These are phyloP conservation scores for Hypoxylon lienhwacheense DNA, from an alignment of 495 filamentous ascomycete genomes.

Conservation along the genomic window DNA sequence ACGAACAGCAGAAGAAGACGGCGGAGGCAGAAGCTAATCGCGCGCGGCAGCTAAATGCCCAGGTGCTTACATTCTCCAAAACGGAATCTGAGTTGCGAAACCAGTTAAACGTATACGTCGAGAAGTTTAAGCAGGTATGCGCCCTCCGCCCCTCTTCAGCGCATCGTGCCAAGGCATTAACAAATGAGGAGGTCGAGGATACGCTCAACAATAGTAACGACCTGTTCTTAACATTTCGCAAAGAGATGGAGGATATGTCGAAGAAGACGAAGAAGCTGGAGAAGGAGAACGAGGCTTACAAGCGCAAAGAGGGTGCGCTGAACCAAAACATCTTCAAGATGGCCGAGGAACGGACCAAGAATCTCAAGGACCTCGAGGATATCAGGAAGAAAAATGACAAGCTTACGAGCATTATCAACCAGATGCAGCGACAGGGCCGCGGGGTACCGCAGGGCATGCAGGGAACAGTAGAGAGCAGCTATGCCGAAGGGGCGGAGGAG, in stretches of 20 bases:
- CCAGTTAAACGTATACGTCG: constrained; percentile 97
- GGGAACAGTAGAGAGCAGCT: constrained; percentile 58
- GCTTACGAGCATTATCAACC: constrained; percentile 87
- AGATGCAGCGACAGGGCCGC: constrained; percentile 90
- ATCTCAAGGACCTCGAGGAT: constrained; percentile 76
- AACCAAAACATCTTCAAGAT: constrained; percentile 96
- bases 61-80: constrained; percentile 94
- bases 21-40: constrained; percentile 78
- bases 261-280: constrained; percentile 98
- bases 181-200: constrained; percentile 81
- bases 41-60: constrained; percentile 79
- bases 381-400: constrained; percentile 88
- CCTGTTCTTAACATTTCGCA: constrained; percentile 94
- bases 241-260: constrained; percentile 99
- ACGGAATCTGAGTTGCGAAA: constrained; percentile 91
- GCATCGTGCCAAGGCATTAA: constrained; percentile 37
- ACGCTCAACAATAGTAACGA: constrained; percentile 99
- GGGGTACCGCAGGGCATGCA: constrained; percentile 62
- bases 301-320: constrained; percentile 89
- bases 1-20: constrained; percentile 83
- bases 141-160: constrained; percentile 35
- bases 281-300: constrained; percentile 90
- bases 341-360: constrained; percentile 90
- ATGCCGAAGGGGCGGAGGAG: constrained; percentile 49
- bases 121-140: constrained; percentile 99